Conservation (phyloP, 164 flowering plant genomes). For the Amborella trichopoda region DNA sequence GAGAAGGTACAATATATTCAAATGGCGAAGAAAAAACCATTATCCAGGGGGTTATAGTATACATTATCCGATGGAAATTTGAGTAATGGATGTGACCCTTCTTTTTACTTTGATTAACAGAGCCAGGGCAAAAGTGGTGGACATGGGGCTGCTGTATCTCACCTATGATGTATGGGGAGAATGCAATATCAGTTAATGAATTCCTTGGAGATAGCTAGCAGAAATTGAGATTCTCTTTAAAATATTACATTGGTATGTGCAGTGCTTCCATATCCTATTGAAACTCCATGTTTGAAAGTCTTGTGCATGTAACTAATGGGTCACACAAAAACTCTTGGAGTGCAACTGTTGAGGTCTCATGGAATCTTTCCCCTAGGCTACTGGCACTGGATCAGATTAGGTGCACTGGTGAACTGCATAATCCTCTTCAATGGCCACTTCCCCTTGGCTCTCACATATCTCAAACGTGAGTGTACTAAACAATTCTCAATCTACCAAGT, state of each 20-base stretch:
- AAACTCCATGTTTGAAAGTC: background rate
- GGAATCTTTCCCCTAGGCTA: constrained; percentile 10
- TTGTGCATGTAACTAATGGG: background rate
- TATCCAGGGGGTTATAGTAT: too few species aligned
- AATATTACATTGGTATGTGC: constrained; percentile 13
- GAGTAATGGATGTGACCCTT: too few species aligned
- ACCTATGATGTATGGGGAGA: constrained; percentile 14
- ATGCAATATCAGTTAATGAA: constrained; percentile 10
- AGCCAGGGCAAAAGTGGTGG: constrained; percentile 15
- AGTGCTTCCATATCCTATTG: background rate
- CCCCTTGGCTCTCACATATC: constrained; percentile 10
- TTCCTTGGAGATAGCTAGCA: constrained; percentile 9
- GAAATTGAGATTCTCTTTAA: constrained; percentile 4
- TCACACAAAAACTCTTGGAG: constrained; percentile 9
- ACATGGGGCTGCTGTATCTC: constrained; percentile 11
- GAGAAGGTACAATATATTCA: too few species aligned
- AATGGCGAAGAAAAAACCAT: too few species aligned
- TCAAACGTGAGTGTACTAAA: constrained; percentile 9
- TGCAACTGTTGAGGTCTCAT: constrained; percentile 10
- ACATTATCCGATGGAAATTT: too few species aligned
- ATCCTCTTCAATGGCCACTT: constrained; percentile 10
- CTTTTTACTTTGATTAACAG: too few species aligned
- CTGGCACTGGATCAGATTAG: constrained; percentile 21
- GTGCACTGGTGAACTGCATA: constrained; percentile 11
- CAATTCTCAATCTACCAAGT: background rate